Evolutionary conservation across 2,329 filamentous ascomycete genomes (phyloP).

Genomic region (Fusarium pseudonygamai): DNA sequence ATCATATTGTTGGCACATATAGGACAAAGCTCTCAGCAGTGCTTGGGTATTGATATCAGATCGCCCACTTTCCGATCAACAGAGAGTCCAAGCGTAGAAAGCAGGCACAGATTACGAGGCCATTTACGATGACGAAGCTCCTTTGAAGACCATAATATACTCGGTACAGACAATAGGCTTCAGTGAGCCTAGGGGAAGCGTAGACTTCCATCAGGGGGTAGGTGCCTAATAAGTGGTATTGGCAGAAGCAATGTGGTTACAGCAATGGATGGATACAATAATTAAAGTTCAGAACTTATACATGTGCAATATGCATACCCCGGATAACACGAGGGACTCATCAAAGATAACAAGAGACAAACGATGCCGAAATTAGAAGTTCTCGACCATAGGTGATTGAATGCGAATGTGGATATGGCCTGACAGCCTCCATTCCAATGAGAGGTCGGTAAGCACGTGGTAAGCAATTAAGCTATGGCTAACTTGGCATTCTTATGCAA

Average conservation of each 20-base stretch:
- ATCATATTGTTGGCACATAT: slow-evolving; percentile 2
- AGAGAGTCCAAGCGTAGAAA: neutral
- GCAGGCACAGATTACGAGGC: neutral
- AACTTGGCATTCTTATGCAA: neutral
- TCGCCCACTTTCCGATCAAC: slow-evolving; percentile 1
- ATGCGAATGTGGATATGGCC: neutral
- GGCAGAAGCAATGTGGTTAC: neutral
- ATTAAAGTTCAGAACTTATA: neutral
- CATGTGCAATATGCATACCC: neutral
- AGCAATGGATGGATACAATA: neutral
- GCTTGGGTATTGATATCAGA: neutral
- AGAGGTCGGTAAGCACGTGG: neutral
- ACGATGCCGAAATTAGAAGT: slow-evolving; percentile 9
- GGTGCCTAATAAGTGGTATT: neutral
- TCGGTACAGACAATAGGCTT: neutral
- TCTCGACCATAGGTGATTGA: neutral
- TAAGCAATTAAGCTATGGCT: neutral
- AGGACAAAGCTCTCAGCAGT: neutral
- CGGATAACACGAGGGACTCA: neutral
- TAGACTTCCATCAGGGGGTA: neutral
- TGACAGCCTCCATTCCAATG: slow-evolving; percentile 7
- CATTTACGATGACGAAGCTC: neutral
- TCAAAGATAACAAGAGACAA: neutral
- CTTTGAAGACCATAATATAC: neutral
- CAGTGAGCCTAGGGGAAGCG: neutral